Evolutionary conservation across 768 basidiomycete species (phyloP).

Genomic region (Psilocybe cubensis): DNA sequence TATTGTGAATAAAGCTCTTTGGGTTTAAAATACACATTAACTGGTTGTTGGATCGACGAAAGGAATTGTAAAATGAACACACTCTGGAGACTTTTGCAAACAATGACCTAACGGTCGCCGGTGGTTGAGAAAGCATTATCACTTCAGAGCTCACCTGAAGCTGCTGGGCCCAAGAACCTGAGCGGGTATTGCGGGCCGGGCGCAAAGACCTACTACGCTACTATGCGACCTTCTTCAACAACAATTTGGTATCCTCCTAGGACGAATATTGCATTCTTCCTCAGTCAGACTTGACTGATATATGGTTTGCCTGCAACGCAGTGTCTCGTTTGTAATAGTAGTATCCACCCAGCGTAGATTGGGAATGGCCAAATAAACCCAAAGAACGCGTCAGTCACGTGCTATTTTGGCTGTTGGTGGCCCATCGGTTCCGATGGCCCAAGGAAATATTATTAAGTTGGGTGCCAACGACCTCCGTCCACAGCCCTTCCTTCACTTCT

Average conservation of each 20-base stretch:
- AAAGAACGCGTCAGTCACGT: constrained; percentile 49
- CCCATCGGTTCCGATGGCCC: constrained; percentile 9
- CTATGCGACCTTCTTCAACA: too few relatives aligned
- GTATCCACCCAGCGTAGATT: background rate
- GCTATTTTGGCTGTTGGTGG: constrained; percentile 22
- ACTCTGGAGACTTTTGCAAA: background rate
- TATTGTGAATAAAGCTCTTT: constrained; percentile 1
- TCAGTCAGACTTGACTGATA: too few relatives aligned
- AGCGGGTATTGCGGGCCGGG: too few relatives aligned
- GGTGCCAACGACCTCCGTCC: constrained; percentile 8
- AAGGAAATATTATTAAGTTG: constrained; percentile 4
- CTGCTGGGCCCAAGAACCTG: too few relatives aligned
- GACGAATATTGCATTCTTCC: too few relatives aligned
- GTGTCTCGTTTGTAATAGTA: too few relatives aligned
- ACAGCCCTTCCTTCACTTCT: constrained; percentile 18
- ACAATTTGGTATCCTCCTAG: too few relatives aligned
- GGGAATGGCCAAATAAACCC: constrained; percentile 4
- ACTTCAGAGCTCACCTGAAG: background rate
- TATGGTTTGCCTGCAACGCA: background rate
- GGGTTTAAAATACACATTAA: background rate
- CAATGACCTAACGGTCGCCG: background rate
- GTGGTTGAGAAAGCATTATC: background rate
- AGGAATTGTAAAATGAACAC: background rate
- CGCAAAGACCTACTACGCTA: too few relatives aligned
- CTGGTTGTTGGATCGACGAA: background rate